Base-by-base conservation (phyloP, 164 flowering plant species). In the Saururus chinensis region DNA sequence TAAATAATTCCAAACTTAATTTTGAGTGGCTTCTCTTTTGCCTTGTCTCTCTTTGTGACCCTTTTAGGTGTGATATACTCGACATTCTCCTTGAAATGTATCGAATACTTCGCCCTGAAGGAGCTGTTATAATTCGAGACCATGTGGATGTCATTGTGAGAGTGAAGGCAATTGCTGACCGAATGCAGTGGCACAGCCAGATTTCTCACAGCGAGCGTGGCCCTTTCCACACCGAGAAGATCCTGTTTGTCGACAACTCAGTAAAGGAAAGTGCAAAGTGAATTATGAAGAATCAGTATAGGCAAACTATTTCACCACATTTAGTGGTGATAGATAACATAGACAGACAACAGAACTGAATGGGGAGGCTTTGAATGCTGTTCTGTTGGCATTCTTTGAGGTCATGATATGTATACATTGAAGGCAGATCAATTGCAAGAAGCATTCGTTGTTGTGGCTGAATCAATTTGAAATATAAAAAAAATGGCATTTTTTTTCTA, bases 51-150 rank as follows among this genome's bases (percentile, higher is more conserved):
- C 17, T 13, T 45, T 45, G 14, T 41, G 45, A 13, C 9, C 59
- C 11, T 40, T 65, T 60, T 75, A 83, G 84, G 72, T 83, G 88
- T 60, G 72, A 75, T 63, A 73, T 76, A 62, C 59, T 71, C 26
- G 82, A 81, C 64, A 78, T 83, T 56, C 74, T 80, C 23, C 66
- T 83, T 9, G 88, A 83, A 69, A 83, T 83, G 80, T 57, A 83
- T 60, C 71, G 88, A 12, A 78, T 83, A 65, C 75, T 81, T 63
- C 80, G 85, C 3, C 88, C 84, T 0, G 56, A 75, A 57, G 88
- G 88, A 7, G 68, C 79, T 40, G 71, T 78, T n/a, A 75, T 83
- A 49, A 73, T 82, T 35, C 71, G 89, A 56, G 89, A 84, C 64
- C 80, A 79, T 41, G 74, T 80, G 0, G 83, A 81, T 37, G 26